Base-by-base conservation (phyloP, 257 asterid species). In the Nicotiana tabacum region DNA sequence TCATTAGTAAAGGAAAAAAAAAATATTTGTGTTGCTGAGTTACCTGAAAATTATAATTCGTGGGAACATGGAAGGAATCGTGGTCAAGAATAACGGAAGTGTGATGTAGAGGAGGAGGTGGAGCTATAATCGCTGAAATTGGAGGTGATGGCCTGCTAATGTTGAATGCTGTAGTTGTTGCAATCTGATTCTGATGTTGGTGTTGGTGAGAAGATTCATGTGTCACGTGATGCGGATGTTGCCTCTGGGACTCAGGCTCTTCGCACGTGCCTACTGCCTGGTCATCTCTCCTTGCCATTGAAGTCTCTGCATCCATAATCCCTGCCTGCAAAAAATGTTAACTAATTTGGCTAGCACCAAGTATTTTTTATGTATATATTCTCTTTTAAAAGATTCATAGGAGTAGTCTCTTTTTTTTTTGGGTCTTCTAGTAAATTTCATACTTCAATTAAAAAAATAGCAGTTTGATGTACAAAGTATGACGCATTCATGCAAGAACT, bases 131-230 rank as follows among this genome's bases (percentile, higher is more conserved):
- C 83, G 97, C 85, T 35, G 99, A 93, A 43, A 96, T 87, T 80
- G 99, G 89, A 78, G 90, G 97, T 4, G 98, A 87, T 35, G 99
- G 98, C 83, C 92, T 82, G 90, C 86, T 93, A 82, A 94, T 87
- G 82, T 90, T 95, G 72, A 82, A 94, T 4, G 99, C 93, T 6
- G 94, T 39, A 43, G 0, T 43, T 0, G 96, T 76, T 4, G 91
- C 89, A 15, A 90, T 43, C 48, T 43, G 48, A 43, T 43, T 85
- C 82, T 87, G 83, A 24, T 86, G 85, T 6, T 85, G 88, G 12
- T 77, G 86, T 0, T 80, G 89, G 27, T 24, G 27, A 24, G 27
- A 24, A 24, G 27, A 24, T 24, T 24, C 27, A 24, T 24, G 27
- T 24, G 48, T 43, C 48, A 43, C 11, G 48, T 43, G 48, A 43